Evolutionary conservation across 352 stramenopile species (phyloP).

Genomic region (Globisporangium megalacanthum): DNA sequence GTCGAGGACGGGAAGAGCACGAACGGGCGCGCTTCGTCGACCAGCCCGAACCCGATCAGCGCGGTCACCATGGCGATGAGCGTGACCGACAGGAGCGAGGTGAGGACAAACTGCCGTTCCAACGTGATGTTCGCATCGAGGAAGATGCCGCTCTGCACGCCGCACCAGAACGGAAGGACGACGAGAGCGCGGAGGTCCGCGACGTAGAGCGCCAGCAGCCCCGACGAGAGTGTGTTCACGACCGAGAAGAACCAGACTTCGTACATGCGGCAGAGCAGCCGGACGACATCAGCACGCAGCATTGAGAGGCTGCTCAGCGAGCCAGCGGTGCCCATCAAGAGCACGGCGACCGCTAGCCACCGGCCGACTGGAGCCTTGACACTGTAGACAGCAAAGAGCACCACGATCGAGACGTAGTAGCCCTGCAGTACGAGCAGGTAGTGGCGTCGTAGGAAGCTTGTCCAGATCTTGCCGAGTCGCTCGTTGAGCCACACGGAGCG

Average conservation of each 20-base stretch:
- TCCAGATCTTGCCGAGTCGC: neutral
- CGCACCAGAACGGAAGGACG: slow-evolving; percentile 9
- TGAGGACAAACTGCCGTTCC: neutral
- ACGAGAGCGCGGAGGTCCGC: slow-evolving; percentile 10
- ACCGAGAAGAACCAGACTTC: slow-evolving; percentile 27
- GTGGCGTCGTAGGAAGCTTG: neutral
- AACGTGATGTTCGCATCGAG: slow-evolving; percentile 20
- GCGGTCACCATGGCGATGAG: neutral
- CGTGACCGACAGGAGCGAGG: neutral
- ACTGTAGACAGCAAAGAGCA: slow-evolving; percentile 3
- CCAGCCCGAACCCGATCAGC: neutral
- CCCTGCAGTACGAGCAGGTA: neutral
- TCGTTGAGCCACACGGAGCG: slow-evolving; percentile 3
- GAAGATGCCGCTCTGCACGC: slow-evolving; percentile 14
- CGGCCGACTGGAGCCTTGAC: neutral
- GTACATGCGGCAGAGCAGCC: slow-evolving; percentile 17
- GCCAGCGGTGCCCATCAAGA: slow-evolving; percentile 3
- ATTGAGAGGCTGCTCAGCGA: slow-evolving; percentile 2
- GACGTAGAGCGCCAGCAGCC: slow-evolving; percentile 10
- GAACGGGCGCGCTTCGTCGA: neutral
- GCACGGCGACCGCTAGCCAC: neutral
- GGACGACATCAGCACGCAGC: slow-evolving; percentile 21
- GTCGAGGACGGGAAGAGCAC: neutral
- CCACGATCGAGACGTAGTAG: slow-evolving; percentile 4
- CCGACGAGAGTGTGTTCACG: slow-evolving; percentile 12